Evolutionary conservation across 2,329 filamentous ascomycete species (phyloP).

Genomic region (Fusarium sp.): DNA sequence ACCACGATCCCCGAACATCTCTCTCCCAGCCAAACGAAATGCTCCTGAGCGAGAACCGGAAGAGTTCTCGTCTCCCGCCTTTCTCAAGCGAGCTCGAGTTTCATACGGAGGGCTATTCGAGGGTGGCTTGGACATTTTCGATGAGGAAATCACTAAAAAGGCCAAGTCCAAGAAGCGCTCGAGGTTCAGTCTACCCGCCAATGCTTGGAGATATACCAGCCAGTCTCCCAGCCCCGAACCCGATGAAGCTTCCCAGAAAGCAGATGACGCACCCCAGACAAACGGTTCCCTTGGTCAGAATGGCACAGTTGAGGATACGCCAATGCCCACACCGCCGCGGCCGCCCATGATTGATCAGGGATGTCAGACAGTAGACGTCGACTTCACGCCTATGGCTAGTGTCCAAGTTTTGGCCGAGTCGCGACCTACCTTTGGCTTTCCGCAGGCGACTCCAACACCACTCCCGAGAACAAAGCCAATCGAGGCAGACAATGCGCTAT

Average conservation of each 20-base stretch:
- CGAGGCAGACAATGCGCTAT: slow-evolving; percentile 12
- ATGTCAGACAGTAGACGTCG: slow-evolving; percentile 49
- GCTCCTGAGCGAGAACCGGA: slow-evolving; percentile 54
- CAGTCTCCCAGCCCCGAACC: slow-evolving; percentile 77
- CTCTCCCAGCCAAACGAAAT: slow-evolving; percentile 49
- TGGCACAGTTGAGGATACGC: slow-evolving; percentile 19
- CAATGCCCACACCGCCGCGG: slow-evolving; percentile 35
- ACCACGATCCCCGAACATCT: slow-evolving; percentile 31
- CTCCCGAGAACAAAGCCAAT: slow-evolving; percentile 37
- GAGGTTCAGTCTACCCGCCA: slow-evolving; percentile 74
- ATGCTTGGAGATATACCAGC: slow-evolving; percentile 80
- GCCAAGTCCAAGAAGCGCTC: slow-evolving; percentile 70
- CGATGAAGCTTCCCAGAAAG: slow-evolving; percentile 47
- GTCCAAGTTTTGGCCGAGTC: slow-evolving; percentile 47
- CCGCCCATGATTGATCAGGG: slow-evolving; percentile 52
- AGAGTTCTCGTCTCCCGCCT: slow-evolving; percentile 83
- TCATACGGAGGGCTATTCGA: slow-evolving; percentile 77
- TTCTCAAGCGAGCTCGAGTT: slow-evolving; percentile 76
- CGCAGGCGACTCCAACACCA: slow-evolving; percentile 40
- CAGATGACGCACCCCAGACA: slow-evolving; percentile 11
- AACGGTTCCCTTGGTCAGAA: slow-evolving; percentile 4
- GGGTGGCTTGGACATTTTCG: slow-evolving; percentile 74
- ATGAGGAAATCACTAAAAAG: slow-evolving; percentile 64
- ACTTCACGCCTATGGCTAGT: slow-evolving; percentile 44
- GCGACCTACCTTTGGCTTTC: slow-evolving; percentile 38